Conservation (phyloP, 2,329 filamentous ascomycete species). For the Karstenula rhodostoma region DNA sequence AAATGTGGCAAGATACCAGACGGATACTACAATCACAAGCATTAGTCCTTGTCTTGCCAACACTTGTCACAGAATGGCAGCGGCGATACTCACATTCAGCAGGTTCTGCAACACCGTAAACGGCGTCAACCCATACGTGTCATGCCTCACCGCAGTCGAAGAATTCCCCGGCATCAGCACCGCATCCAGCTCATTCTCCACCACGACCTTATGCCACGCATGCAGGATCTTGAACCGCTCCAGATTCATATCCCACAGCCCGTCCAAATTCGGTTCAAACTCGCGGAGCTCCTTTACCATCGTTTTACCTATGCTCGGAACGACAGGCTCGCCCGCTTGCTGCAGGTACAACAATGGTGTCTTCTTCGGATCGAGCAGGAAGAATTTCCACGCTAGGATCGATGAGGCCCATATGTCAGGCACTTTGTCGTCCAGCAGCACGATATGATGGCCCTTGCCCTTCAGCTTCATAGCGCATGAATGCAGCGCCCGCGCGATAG, state of each 20-base stretch:
- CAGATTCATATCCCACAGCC: conserved; percentile 54
- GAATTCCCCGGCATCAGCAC: conserved; percentile 60
- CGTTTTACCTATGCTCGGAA: conserved; percentile 51
- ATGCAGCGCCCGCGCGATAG: conserved; percentile 57
- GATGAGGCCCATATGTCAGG: conserved; percentile 42
- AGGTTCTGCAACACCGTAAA: conserved; percentile 63
- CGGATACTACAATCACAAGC: conserved; percentile 53
- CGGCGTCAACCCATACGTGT: conserved; percentile 56
- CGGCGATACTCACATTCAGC: conserved; percentile 55
- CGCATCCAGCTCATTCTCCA: conserved; percentile 58
- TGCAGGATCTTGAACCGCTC: conserved; percentile 46
- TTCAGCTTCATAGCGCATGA: conserved; percentile 51
- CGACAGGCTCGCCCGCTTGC: conserved; percentile 54
- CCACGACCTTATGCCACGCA: conserved; percentile 54
- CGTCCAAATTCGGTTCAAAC: conserved; percentile 49
- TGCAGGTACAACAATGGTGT: conserved; percentile 45
- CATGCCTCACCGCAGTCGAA: conserved; percentile 61
- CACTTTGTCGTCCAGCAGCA: conserved; percentile 36
- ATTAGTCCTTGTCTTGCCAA: conserved; percentile 8
- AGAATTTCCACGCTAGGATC: conserved; percentile 53
- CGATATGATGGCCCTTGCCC: conserved; percentile 56
- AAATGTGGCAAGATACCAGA: conserved; percentile 59
- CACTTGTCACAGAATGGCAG: background rate
- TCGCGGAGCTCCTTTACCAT: conserved; percentile 41
- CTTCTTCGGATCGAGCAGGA: conserved; percentile 50